A percentile compares a stretch with the other conserved stretches of the same genome.
These are phyloP conservation scores for Yamadazyma sp. DNA, from an alignment of 805 yeast genomes.

Conservation along the genomic window DNA sequence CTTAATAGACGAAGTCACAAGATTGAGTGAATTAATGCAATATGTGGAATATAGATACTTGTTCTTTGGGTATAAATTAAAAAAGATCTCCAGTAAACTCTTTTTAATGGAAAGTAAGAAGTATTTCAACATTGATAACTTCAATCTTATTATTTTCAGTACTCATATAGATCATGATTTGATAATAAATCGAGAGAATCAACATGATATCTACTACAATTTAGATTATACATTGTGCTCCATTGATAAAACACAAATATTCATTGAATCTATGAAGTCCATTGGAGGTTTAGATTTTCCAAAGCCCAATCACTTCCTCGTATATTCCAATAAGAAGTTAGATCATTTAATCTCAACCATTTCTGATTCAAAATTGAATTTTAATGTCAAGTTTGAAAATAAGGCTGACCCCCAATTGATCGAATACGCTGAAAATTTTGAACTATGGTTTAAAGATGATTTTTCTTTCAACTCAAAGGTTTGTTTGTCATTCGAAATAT, in stretches of 20 bases:
- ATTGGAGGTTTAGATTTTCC: constrained; percentile 23
- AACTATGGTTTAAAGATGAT: constrained; percentile 53
- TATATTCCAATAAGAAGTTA: background rate
- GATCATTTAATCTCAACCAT: background rate
- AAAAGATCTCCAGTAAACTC: background rate
- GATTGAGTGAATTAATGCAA: constrained; percentile 39
- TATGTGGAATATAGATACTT: constrained; percentile 8
- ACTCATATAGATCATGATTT: background rate
- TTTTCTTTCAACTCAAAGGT: constrained; percentile 25
- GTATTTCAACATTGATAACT: constrained; percentile 10
- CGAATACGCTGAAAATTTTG: constrained; percentile 31
- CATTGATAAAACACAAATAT: constrained; percentile 2
- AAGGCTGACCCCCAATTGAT: constrained; percentile 34
- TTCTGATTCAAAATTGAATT: constrained; percentile 1
- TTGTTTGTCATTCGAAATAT: constrained; percentile 47
- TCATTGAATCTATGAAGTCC: background rate
- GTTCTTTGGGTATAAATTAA: constrained; percentile 11
- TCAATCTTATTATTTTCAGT: constrained; percentile 9
- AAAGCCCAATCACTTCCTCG: constrained; percentile 3
- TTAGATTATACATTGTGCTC: background rate
- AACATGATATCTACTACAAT: constrained; percentile 10
- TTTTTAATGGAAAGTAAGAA: constrained; percentile 9
- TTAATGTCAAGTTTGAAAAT: constrained; percentile 18
- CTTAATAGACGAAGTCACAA: constrained; percentile 49
- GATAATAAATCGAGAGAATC: constrained; percentile 15